Percentiles rank a stretch among this genome's conserved stretches.
These are phyloP conservation scores for Trypanosoma rangeli DNA, from an alignment of 208 protist genomes.

Conservation along the genomic window DNA sequence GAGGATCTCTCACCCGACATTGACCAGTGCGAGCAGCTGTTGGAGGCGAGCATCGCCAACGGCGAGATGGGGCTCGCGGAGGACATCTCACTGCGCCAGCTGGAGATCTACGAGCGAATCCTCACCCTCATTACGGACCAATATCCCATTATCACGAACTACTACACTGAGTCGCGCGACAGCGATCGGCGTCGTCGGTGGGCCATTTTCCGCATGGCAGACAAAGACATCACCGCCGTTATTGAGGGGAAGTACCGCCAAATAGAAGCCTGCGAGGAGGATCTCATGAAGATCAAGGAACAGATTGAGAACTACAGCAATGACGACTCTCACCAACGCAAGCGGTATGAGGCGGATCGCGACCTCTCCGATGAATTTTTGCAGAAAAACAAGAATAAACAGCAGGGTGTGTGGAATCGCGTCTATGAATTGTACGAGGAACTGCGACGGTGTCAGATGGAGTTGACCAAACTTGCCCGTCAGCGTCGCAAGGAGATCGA, in stretches of 20 bases:
- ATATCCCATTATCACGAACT: constrained; percentile 86
- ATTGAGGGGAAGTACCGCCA: constrained; percentile 84
- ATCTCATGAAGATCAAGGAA: constrained; percentile 79
- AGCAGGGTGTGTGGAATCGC: constrained; percentile 88
- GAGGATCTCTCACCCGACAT: constrained; percentile 85
- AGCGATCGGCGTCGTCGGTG: constrained; percentile 83
- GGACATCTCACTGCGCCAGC: constrained; percentile 81
- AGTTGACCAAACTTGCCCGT: constrained; percentile 62
- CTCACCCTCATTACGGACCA: constrained; percentile 84
- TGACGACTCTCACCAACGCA: constrained; percentile 79
- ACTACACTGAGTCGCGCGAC: constrained; percentile 74
- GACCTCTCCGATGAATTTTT: constrained; percentile 73
- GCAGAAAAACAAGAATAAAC: constrained; percentile 89
- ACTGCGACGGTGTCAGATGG: constrained; percentile 61
- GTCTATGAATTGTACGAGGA: constrained; percentile 80
- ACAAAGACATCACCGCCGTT: constrained; percentile 87
- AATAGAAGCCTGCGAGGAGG: constrained; percentile 88
- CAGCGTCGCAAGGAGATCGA: constrained; percentile 76
- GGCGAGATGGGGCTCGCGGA: constrained; percentile 90
- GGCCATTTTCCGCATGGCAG: constrained; percentile 91
- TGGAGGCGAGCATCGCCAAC: constrained; percentile 85
- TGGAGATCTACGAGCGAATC: constrained; percentile 88
- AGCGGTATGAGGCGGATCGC: constrained; percentile 80
- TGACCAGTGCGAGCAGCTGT: constrained; percentile 86
- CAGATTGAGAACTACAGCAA: constrained; percentile 87